These are phyloP conservation scores for Zarea fungicola DNA, from an alignment of 2,329 filamentous ascomycete species.

Conservation along the genomic window DNA sequence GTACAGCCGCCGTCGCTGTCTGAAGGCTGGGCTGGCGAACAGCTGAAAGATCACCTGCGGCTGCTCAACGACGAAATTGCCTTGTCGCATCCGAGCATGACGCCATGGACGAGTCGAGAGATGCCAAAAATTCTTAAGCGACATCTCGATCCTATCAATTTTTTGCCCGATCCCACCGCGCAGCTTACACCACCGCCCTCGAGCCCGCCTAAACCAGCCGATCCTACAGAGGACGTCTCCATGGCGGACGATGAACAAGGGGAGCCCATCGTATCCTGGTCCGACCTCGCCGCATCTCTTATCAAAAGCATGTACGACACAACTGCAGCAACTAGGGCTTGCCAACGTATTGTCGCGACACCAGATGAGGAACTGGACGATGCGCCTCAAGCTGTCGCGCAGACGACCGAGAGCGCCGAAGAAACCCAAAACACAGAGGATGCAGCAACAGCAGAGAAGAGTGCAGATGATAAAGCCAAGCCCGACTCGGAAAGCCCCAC, in stretches of 20 bases:
- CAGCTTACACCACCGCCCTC: conserved; percentile 28
- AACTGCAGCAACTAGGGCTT: conserved; percentile 20
- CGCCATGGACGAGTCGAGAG: conserved; percentile 47
- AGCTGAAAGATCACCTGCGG: conserved; percentile 51
- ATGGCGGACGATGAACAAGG: background rate
- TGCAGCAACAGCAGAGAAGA: conserved; percentile 7
- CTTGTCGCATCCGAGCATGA: conserved; percentile 56
- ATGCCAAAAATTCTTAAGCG: conserved; percentile 48
- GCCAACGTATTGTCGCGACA: conserved; percentile 23
- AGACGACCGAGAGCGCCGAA: conserved; percentile 3
- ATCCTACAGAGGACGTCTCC: background rate
- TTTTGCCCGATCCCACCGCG: conserved; percentile 49
- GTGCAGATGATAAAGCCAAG: conserved; percentile 19
- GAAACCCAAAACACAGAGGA: conserved; percentile 16
- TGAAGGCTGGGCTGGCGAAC: conserved; percentile 58
- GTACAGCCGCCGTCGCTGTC: conserved; percentile 58
- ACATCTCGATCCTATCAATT: conserved; percentile 57
- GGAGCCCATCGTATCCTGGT: conserved; percentile 4
- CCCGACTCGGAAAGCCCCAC: conserved; percentile 20
- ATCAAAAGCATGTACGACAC: background rate
- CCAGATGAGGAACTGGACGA: conserved; percentile 20
- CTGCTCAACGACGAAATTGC: conserved; percentile 51
- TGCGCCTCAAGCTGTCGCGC: background rate
- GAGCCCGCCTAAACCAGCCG: conserved; percentile 9
- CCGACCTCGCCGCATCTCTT: conserved; percentile 3